These are phyloP conservation scores for Leccinum boreale DNA, from an alignment of 768 basidiomycete species.

Conservation along the genomic window DNA sequence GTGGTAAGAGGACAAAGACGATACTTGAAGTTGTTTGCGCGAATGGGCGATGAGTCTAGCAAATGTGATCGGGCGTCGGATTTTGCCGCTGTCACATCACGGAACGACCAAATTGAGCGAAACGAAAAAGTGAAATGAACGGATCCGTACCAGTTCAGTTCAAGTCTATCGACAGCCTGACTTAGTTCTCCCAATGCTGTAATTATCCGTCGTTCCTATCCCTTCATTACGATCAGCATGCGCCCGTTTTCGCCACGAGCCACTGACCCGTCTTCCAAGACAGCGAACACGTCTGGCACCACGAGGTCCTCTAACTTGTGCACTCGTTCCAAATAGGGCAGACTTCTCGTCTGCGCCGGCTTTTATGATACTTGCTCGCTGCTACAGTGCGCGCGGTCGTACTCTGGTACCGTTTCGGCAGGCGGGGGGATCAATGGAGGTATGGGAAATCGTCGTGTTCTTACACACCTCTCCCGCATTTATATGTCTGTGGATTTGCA, in stretches of 20 bases:
- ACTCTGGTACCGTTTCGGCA: neutral
- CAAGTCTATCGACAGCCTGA: slow-evolving; percentile 2
- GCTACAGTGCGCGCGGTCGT: slow-evolving; percentile 6
- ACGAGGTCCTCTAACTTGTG: slow-evolving; percentile 1
- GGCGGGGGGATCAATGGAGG: slow-evolving; percentile 2
- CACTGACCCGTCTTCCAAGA: slow-evolving; percentile 17
- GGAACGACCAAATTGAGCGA: slow-evolving; percentile 38
- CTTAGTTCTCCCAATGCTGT: slow-evolving; percentile 5
- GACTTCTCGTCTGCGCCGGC: neutral
- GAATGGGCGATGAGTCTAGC: slow-evolving; percentile 35
- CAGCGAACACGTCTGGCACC: slow-evolving; percentile 4
- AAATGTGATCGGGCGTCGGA: slow-evolving; percentile 56
- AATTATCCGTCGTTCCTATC: slow-evolving; percentile 1
- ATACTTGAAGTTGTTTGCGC: slow-evolving; percentile 26
- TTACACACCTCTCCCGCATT: slow-evolving; percentile 18
- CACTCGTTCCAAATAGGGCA: neutral
- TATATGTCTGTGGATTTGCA: slow-evolving; percentile 30
- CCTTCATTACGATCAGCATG: slow-evolving; percentile 17
- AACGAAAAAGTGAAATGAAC: slow-evolving; percentile 13
- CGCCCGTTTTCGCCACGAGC: slow-evolving; percentile 10
- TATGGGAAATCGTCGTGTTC: slow-evolving; percentile 15
- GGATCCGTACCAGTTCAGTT: slow-evolving; percentile 29
- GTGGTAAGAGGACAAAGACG: slow-evolving; percentile 38
- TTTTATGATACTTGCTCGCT: slow-evolving; percentile 6
- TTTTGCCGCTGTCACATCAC: slow-evolving; percentile 44